Base-by-base conservation (phyloP, 805 yeast species). In the Metschnikowia hibisci region DNA sequence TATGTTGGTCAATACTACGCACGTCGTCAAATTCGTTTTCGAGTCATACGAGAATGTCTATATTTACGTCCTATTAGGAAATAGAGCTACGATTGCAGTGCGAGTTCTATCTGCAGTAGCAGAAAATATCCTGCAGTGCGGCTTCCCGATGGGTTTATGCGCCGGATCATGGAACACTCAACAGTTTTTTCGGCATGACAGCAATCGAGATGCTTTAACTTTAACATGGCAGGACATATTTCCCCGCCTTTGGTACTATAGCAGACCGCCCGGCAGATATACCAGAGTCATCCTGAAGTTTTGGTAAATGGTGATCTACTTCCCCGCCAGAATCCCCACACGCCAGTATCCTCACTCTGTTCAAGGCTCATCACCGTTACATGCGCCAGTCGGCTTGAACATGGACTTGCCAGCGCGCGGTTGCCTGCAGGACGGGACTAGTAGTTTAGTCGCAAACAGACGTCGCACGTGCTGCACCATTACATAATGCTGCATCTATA, bases 401-500 rank as follows among this genome's bases (percentile, higher is more conserved):
- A 30, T 13, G 39, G n/a, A 16, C 25, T 27, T 27, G 27, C 32
- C 39, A 26, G 39, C 13, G 26, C 35, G 34, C 30, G n/a, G n/a
- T 5, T 30, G 4, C 11, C 11, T 23, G 29, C 30, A 15, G 32
- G 34, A 16, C 25, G 26, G 9, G 30, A 9, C 35, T 20, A 6
- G 5, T 20, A 20, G 30, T 12, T 13, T 11, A n/a, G 23, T 38
- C 29, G 16, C 22, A 38, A 30, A 16, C 41, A 31, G 14, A 23
- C 15, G 27, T 23, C 14, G 32, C 42, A 39, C 16, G 13, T 6
- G 13, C 31, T 22, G 44, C 35, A 32, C 22, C 20, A 40, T 41
- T 36, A 37, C 47, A 44, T 44, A 32, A 40, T 44, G 31, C 30
- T 40, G 44, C 47, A 40, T 32, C 28, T 18, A 25, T 14, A 33